Percentiles rank a stretch among this genome's conserved stretches.
phyloP scores from a whole-genome alignment of 2,329 filamentous ascomycete species.

The Thelonectria blattea region DNA sequence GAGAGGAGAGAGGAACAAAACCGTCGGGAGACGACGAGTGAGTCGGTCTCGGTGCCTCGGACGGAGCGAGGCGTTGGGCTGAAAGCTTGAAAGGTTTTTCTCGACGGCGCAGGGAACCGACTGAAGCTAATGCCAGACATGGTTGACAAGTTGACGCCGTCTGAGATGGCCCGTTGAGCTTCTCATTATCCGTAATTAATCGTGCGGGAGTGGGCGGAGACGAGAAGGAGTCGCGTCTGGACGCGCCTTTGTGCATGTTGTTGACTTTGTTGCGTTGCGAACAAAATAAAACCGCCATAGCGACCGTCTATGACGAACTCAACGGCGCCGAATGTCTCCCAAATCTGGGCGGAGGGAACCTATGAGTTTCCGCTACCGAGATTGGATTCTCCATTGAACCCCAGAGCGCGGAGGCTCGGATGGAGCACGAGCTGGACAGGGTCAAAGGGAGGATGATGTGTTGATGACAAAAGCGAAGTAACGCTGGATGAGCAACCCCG shows the following conservation, averaged over 20 bases:
- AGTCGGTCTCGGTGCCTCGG: neutral
- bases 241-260: neutral
- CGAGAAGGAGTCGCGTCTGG: neutral
- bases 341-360: constrained; percentile 20
- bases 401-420: neutral
- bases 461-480: neutral
- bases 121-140: constrained; percentile 5
- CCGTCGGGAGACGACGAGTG: constrained; percentile 1
- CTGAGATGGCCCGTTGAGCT: neutral
- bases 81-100: neutral
- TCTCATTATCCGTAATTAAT: too few species aligned
- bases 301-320: constrained; percentile 28
- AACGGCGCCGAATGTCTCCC: constrained; percentile 19
- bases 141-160: constrained; percentile 6
- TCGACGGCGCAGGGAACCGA: constrained; percentile 3
- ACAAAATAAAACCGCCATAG: constrained; percentile 14
- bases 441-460: neutral
- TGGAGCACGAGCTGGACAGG: constrained; percentile 1
- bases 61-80: neutral
- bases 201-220: neutral
- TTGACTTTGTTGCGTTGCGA: neutral
- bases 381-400: constrained; percentile 27
- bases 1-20: constrained; percentile 3
- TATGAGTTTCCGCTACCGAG: constrained; percentile 29
- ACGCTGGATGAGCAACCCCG: neutral